phyloP scores from a whole-genome alignment of 2,329 filamentous ascomycete species.

The Grosmannia serpens region DNA sequence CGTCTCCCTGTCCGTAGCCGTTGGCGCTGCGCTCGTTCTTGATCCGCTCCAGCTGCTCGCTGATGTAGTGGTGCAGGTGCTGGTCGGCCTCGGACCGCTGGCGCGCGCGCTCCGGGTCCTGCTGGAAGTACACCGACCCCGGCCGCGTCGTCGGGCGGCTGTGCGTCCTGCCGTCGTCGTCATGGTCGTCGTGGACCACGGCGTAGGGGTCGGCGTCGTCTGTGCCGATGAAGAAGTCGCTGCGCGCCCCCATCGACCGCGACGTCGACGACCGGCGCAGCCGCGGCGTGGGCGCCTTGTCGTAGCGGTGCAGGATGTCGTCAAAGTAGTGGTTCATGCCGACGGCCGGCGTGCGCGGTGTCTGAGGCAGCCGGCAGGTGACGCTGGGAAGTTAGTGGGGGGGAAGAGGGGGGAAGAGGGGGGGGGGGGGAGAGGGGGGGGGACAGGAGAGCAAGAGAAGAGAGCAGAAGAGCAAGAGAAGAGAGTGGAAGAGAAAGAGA shows the following conservation, averaged over 20 bases:
- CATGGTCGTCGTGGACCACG: constrained; percentile 32
- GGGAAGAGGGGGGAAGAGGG: too few species aligned
- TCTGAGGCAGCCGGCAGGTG: constrained; percentile 84
- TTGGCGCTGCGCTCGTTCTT: constrained; percentile 39
- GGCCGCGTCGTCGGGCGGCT: constrained; percentile 21
- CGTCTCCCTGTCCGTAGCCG: constrained; percentile 29
- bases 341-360: constrained; percentile 72
- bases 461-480: too few species aligned
- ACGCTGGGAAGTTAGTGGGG: constrained; percentile 40
- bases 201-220: constrained; percentile 31
- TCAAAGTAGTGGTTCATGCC: constrained; percentile 93
- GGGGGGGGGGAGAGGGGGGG: too few species aligned
- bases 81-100: constrained; percentile 47
- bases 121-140: constrained; percentile 31
- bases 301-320: constrained; percentile 59
- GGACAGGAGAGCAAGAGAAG: too few species aligned
- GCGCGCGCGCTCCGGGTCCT: constrained; percentile 38
- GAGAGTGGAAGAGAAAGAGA: too few species aligned
- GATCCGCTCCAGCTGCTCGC: constrained; percentile 66
- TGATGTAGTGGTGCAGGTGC: constrained; percentile 72
- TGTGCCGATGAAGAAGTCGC: constrained; percentile 46
- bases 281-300: constrained; percentile 30
- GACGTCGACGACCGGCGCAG: constrained; percentile 71
- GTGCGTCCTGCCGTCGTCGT: constrained; percentile 20
- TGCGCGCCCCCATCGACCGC: constrained; percentile 72